phyloP scores from a whole-genome alignment of 306 rosid genomes.

The Cicer arietinum region DNA sequence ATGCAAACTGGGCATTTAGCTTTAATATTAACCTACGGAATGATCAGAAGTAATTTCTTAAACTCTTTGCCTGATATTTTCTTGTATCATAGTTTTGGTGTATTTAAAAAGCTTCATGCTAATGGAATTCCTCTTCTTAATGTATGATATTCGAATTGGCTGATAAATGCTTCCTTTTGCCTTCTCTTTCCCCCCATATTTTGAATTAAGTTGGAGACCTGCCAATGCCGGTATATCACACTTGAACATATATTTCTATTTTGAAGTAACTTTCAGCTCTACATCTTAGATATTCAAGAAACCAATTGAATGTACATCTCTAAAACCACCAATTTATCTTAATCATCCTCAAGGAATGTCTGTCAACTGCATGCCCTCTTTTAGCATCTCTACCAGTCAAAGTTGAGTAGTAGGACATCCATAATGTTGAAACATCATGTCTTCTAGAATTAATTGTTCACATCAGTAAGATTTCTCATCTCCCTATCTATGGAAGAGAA shows the following conservation, averaged over 20 bases:
- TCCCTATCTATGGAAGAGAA: constrained; percentile 20
- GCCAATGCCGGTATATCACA: constrained; percentile 10
- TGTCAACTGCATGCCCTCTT: constrained; percentile 27
- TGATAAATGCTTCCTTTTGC: background rate
- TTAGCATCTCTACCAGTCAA: constrained; percentile 2
- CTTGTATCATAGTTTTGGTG: constrained; percentile 36
- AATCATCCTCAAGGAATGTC: constrained; percentile 7
- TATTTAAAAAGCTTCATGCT: constrained; percentile 17
- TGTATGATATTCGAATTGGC: background rate
- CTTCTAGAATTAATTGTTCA: background rate
- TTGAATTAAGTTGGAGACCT: constrained; percentile 23
- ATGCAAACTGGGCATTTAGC: constrained; percentile 31
- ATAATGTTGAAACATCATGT: background rate
- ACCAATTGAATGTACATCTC: constrained; percentile 1
- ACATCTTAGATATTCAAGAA: constrained; percentile 25
- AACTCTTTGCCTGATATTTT: constrained; percentile 5
- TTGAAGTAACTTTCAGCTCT: constrained; percentile 17
- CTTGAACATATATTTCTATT: constrained; percentile 19
- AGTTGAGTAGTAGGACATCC: background rate
- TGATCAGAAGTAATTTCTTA: constrained; percentile 31
- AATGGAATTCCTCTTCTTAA: constrained; percentile 3
- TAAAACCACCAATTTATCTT: background rate
- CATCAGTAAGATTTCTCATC: background rate
- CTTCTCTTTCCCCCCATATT: background rate
- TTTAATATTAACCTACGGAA: constrained; percentile 25